These are phyloP conservation scores for Mayamaea pseudoterrestris DNA, from an alignment of 108 stramenopile genomes.

Conservation along the genomic window DNA sequence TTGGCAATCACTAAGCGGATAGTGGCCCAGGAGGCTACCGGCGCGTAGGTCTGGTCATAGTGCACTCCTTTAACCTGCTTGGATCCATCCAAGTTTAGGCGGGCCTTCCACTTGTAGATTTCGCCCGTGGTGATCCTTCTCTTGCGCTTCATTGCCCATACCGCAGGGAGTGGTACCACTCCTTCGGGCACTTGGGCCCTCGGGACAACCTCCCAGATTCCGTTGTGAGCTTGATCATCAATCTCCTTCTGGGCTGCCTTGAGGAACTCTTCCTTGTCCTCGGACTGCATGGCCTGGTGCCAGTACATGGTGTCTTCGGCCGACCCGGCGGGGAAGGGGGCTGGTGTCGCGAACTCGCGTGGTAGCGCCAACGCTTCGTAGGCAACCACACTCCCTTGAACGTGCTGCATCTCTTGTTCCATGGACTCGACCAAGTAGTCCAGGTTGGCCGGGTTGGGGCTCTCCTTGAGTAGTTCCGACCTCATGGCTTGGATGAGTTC, in stretches of 20 bases:
- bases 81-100: constrained; percentile 22
- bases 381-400: background rate
- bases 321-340: constrained; percentile 1
- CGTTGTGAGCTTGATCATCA: background rate
- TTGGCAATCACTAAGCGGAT: constrained; percentile 20
- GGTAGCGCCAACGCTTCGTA: background rate
- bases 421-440: background rate
- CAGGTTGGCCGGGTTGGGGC: no score
- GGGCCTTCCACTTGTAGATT: constrained; percentile 17
- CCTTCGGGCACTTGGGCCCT: constrained; percentile 12
- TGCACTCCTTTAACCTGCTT: constrained; percentile 12
- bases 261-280: constrained; percentile 13
- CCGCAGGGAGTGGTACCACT: constrained; percentile 18
- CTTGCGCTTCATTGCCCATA: constrained; percentile 42
- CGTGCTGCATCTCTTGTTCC: background rate
- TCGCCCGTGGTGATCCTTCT: constrained; percentile 20
- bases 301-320: constrained; percentile 16
- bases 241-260: constrained; percentile 17
- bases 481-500: background rate
- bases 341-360: background rate
- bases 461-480: background rate
- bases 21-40: constrained; percentile 29
- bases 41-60: constrained; percentile 36
- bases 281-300: constrained; percentile 12
- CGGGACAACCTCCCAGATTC: constrained; percentile 8